Base-by-base conservation (phyloP, 202 grass and related monocot genomes). In the Alloteropsis angusta region DNA sequence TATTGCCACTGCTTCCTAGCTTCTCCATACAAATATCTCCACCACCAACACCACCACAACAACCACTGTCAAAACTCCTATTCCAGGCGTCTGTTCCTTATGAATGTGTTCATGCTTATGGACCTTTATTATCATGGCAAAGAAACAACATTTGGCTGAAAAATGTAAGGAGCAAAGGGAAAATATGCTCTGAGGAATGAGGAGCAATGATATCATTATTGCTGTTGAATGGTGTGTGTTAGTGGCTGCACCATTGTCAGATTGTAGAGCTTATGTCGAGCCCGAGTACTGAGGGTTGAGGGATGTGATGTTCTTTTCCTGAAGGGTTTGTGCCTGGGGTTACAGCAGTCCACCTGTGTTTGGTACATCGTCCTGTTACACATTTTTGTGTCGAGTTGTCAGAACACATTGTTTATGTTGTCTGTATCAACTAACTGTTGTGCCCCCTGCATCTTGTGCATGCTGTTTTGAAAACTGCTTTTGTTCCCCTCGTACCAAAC, bases 381-480 rank as follows among this genome's bases (percentile, higher is more conserved):
- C 65, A 77, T 73, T 89, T 76, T 85, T 77, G 78, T 78, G 72
- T 72, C 39, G 75, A 64, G 56, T 84, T 68, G 68, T 79, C 68
- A 54, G 22, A 79, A 79, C 68, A 59, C 79, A 72, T 81, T 48
- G 4, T 15, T 81, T 67, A 67, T 70, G 62, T 67, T 47, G 61
- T 53, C 39, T 28, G 69, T 65, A 46, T 14, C 36, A 64, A 38
- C 30, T 22, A 75, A 65, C 38, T 58, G 71, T 71, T 64, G 30
- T 34, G 49, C 60, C 66, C 30, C 17, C 76, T 71, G 5, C 30
- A 71, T 80, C 11, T 58, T 53, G 30, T 55, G 48, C 36, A 42
- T 56, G 35, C 15, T 44, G 36, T 67, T 79, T 15, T 4, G 3
- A 25, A 56, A 56, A 23, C 47, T 67, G 17, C 11, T 50, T 67